Conservation (phyloP, 2,329 filamentous ascomycete species). For the Cryphonectria nitschkei region DNA sequence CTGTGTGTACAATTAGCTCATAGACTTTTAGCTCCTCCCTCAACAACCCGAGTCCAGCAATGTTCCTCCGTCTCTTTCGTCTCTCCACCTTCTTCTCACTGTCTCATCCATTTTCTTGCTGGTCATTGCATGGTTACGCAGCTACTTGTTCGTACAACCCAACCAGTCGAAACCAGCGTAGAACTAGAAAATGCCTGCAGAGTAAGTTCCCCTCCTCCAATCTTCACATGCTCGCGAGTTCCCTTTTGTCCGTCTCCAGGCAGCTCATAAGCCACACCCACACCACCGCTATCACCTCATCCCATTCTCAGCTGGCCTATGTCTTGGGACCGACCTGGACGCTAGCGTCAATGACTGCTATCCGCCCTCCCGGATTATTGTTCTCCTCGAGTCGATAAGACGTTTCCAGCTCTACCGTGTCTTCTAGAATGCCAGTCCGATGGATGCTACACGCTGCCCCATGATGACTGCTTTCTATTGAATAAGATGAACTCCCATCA, state of each 20-base stretch:
- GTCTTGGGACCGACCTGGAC: not conserved
- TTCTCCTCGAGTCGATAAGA: not conserved
- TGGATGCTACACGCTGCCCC: not conserved
- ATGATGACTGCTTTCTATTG: not conserved
- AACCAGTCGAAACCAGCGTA: not conserved
- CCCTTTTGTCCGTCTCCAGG: not conserved
- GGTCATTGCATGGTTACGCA: not conserved
- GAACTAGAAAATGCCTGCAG: constrained; percentile 25
- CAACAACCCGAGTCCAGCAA: not conserved
- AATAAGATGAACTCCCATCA: not conserved
- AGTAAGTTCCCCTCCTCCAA: constrained; percentile 19
- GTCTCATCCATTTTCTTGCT: not conserved
- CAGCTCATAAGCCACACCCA: not conserved
- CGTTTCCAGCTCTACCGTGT: not conserved
- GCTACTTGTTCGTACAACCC: not conserved
- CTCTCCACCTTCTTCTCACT: too few species aligned
- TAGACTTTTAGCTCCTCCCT: constrained; percentile 5
- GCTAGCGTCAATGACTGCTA: constrained; percentile 14
- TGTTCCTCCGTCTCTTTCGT: not conserved
- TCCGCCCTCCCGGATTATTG: not conserved
- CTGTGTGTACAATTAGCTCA: constrained; percentile 10
- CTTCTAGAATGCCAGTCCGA: not conserved
- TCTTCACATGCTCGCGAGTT: constrained; percentile 1
- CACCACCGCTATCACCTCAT: not conserved
- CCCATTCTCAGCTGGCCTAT: constrained; percentile 4